Conservation (phyloP, 805 yeast species). For the Saturnispora mendoncae region DNA sequence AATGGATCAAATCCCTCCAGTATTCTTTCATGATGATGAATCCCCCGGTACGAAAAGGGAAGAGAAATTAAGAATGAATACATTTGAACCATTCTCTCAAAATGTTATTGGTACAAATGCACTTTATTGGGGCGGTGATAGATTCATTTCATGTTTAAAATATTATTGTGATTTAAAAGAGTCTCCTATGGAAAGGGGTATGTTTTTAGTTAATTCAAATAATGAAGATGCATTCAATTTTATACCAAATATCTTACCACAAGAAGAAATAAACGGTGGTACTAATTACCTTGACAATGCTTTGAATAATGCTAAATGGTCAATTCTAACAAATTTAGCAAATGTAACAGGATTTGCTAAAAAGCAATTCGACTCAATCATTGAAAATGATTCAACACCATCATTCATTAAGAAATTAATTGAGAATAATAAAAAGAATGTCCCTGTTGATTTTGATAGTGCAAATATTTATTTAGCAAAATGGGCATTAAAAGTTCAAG, state of each 20-base stretch:
- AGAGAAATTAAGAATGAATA: conserved; percentile 48
- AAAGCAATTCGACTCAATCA: conserved; percentile 49
- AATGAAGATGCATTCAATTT: conserved; percentile 55
- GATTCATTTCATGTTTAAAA: conserved; percentile 51
- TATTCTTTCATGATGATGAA: conserved; percentile 90
- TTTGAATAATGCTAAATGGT: conserved; percentile 74
- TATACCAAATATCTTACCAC: conserved; percentile 33
- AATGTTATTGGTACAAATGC: conserved; percentile 35
- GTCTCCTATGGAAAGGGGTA: conserved; percentile 63
- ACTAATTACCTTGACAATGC: conserved; percentile 34
- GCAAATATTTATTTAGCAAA: conserved; percentile 89
- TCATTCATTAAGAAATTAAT: conserved; percentile 49
- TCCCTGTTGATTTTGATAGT: conserved; percentile 87
- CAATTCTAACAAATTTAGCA: conserved; percentile 75
- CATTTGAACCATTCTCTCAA: conserved; percentile 67
- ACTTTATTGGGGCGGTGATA: conserved; percentile 88
- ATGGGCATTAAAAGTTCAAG: conserved; percentile 93
- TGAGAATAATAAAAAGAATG: conserved; percentile 50
- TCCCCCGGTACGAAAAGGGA: conserved; percentile 63
- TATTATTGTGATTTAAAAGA: conserved; percentile 53
- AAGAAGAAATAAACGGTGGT: conserved; percentile 31
- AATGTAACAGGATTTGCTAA: conserved; percentile 60
- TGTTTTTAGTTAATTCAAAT: conserved; percentile 72
- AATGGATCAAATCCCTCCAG: conserved; percentile 58
- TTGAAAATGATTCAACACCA: conserved; percentile 37